Evolutionary conservation across 2,329 filamentous ascomycete genomes (phyloP).

Genomic region (Microsporum ferrugineum): DNA sequence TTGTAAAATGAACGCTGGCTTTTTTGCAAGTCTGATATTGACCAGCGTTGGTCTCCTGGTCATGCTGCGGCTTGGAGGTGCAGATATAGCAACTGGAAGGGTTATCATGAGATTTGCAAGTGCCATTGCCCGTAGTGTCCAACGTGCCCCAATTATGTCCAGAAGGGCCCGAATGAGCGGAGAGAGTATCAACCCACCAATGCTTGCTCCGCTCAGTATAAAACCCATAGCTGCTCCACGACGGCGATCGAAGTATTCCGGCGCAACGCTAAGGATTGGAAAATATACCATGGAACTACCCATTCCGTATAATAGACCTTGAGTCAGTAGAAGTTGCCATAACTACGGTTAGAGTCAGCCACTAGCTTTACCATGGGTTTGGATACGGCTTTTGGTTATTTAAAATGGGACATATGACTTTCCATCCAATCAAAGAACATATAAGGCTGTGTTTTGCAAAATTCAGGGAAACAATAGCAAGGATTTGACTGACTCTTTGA

Average conservation of each 20-base stretch:
- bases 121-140: conserved; percentile 8
- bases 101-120: conserved; percentile 7
- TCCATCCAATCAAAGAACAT: neutral
- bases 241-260: conserved; percentile 29
- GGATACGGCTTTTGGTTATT: neutral
- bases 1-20: conserved; percentile 29
- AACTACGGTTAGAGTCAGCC: conserved; percentile 12
- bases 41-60: conserved; percentile 14
- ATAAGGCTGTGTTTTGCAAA: too few species aligned
- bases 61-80: conserved; percentile 7
- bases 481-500: conserved; percentile 1
- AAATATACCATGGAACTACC: conserved; percentile 31
- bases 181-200: conserved; percentile 31
- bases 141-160: conserved; percentile 5
- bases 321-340: conserved; percentile 27
- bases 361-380: neutral
- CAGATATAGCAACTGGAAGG: conserved; percentile 8
- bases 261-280: conserved; percentile 29
- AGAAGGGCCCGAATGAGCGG: conserved; percentile 16
- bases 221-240: conserved; percentile 32
- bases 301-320: conserved; percentile 31
- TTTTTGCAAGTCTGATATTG: conserved; percentile 26
- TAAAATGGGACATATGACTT: neutral
- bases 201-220: conserved; percentile 28
- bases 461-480: neutral